Base-by-base conservation (phyloP, 2,329 filamentous ascomycete genomes). In the Aspergillus luchuensis region DNA sequence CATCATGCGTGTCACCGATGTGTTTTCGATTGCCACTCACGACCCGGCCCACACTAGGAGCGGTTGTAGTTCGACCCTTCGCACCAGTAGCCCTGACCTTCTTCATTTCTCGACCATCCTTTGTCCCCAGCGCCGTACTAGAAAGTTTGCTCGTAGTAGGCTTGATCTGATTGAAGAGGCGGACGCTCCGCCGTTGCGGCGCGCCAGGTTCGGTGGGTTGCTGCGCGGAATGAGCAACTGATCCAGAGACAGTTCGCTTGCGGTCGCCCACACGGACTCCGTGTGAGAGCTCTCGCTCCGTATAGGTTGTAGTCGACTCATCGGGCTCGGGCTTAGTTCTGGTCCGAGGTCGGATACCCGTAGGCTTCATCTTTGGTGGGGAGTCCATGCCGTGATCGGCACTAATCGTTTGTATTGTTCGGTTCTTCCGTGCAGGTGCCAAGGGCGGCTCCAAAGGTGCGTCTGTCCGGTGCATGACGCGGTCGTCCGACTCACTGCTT, bases 191-290 rank as follows among this genome's bases (percentile, higher is more conserved):
- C 69, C 91, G 82, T 66, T 89, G 87, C 2, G 85, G 84, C 17
- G 82, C 84, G 43, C 84, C 82, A 43, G 85, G 84, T 67, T 92
- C 90, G 62, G 88, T 84, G 28, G 84, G 74, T 56, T 84, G 85
- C 79, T 83, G 64, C 76, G 79, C 52, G 76, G 84, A 52, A 85
- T 78, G 73, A 38, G 78, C 77, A 47, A 82, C 79, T 67, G 96
- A 91, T 4, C 94, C 94, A 43, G 94, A 97, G n/a, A 96, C 86
- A 1, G 92, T 97, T 67, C 94, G 87, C 79, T 97, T 98, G 74
- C 92, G 87, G 62, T 93, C 91, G 13, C 82, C 75, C 63, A 63
- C 80, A 67, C 64, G 77, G 57, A 71, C 67, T 53, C 69, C 71
- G 56, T 69, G 69, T 38, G 69, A 67, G 36, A 69, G 53, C 25